Evolutionary conservation across 78 protist genomes (phyloP).

Genomic region (Corallochytrium limacisporum): DNA sequence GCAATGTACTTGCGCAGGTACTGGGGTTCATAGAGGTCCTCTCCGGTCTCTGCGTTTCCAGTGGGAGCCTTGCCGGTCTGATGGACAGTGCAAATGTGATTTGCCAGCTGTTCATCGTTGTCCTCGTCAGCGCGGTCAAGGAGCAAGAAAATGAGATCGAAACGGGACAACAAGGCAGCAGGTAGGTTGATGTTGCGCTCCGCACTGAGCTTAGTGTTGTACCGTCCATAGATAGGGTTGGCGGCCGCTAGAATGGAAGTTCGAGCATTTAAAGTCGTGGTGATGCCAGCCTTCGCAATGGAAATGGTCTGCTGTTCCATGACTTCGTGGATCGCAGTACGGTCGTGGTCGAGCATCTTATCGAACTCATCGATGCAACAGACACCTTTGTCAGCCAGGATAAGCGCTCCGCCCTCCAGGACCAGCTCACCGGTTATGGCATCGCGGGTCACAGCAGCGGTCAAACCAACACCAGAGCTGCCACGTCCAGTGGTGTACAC

Average conservation of each 20-base stretch:
- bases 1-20: neutral
- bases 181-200: constrained; percentile 85
- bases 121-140: constrained; percentile 74
- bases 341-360: constrained; percentile 89
- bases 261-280: constrained; percentile 97
- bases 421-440: constrained; percentile 74
- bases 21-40: neutral
- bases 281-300: constrained; percentile 98
- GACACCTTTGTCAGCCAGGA: constrained; percentile 95
- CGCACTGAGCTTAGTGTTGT: constrained; percentile 45
- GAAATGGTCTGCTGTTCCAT: constrained; percentile 99
- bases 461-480: constrained; percentile 95
- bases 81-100: constrained; percentile 87
- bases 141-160: constrained; percentile 84
- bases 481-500: constrained; percentile 93
- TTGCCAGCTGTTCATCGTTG: constrained; percentile 65
- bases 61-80: constrained; percentile 22
- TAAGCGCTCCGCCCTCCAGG: constrained; percentile 97
- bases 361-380: constrained; percentile 99
- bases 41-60: constrained; percentile 20
- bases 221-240: constrained; percentile 91
- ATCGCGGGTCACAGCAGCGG: constrained; percentile 91
- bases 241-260: constrained; percentile 98
- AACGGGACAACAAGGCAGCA: constrained; percentile 91
- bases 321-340: constrained; percentile 98